These are phyloP conservation scores for Brasilioporus rufonigricans DNA, from an alignment of 768 basidiomycete species.

Conservation along the genomic window DNA sequence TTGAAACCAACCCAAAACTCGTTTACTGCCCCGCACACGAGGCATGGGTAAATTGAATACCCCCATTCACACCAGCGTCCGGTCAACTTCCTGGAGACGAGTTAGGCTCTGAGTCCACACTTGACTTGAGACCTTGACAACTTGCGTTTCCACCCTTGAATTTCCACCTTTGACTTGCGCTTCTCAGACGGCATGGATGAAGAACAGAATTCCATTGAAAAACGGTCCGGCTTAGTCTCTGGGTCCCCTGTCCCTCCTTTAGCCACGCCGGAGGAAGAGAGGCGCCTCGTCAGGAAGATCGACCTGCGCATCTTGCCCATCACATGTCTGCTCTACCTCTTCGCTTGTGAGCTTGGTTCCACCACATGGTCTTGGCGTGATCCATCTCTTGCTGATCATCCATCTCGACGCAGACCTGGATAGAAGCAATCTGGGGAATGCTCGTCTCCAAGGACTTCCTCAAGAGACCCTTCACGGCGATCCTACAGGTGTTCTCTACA, in stretches of 20 bases:
- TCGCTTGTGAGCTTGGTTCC: slow-evolving; percentile 53
- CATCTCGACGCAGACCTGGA: slow-evolving; percentile 46
- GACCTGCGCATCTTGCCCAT: slow-evolving; percentile 43
- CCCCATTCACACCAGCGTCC: no score
- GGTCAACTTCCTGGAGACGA: no score
- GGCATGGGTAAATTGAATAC: no score
- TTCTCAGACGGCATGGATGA: slow-evolving; percentile 15
- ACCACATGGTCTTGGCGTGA: not conserved
- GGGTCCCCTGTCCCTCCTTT: slow-evolving; percentile 1
- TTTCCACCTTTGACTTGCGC: not conserved
- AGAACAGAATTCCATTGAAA: slow-evolving; percentile 9
- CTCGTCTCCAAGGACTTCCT: no score
- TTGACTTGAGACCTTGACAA: not conserved
- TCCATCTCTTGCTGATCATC: not conserved
- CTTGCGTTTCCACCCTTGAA: not conserved
- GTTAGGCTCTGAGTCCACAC: not conserved
- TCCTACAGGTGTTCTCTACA: slow-evolving; percentile 55
- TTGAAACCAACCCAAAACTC: no score
- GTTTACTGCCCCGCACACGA: no score
- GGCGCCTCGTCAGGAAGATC: slow-evolving; percentile 38
- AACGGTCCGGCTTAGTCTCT: no score
- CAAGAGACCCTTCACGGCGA: slow-evolving; percentile 68
- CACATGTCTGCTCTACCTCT: slow-evolving; percentile 69
- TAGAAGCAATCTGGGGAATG: slow-evolving; percentile 76
- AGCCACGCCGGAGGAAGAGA: slow-evolving; percentile 29